Conservation (phyloP, 495 filamentous ascomycete genomes). For the Aspergillus olivimuriae region DNA sequence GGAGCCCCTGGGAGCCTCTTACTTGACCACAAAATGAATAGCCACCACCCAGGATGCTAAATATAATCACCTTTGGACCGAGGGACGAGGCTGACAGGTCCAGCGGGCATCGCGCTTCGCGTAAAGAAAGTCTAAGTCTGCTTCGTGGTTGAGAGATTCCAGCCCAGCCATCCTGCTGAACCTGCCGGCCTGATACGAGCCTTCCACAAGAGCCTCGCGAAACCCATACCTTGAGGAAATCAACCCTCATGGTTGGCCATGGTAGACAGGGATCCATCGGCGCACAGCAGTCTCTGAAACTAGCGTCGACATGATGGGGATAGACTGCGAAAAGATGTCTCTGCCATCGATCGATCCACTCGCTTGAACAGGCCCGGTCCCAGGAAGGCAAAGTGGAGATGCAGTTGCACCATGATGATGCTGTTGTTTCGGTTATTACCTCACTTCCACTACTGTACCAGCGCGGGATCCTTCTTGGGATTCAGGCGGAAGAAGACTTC, state of each 20-base stretch:
- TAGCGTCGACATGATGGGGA: not conserved
- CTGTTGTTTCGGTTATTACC: not conserved
- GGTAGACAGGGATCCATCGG: not conserved
- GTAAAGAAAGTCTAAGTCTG: not conserved
- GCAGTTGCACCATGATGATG: not conserved
- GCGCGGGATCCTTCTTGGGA: not conserved
- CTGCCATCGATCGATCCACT: not conserved
- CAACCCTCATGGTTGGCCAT: not conserved
- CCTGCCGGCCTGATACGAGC: no score
- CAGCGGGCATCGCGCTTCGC: not conserved
- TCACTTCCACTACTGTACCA: not conserved
- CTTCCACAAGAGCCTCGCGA: not conserved
- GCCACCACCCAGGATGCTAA: not conserved
- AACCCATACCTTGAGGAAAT: not conserved
- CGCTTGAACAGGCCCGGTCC: not conserved
- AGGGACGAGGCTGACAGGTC: not conserved
- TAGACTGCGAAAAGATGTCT: not conserved
- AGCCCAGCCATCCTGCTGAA: not conserved
- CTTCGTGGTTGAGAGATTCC: not conserved
- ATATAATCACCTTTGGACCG: not conserved
- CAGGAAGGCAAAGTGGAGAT: not conserved
- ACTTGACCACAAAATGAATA: not conserved
- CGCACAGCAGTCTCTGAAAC: not conserved
- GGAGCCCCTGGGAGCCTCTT: not conserved
- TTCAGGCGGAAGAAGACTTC: not conserved